A percentile compares a stretch with the other conserved stretches of the same genome.
Evolutionary conservation across 2,329 filamentous ascomycete genomes (phyloP).

Genomic region (Teratosphaeria pseudoeucalypti): DNA sequence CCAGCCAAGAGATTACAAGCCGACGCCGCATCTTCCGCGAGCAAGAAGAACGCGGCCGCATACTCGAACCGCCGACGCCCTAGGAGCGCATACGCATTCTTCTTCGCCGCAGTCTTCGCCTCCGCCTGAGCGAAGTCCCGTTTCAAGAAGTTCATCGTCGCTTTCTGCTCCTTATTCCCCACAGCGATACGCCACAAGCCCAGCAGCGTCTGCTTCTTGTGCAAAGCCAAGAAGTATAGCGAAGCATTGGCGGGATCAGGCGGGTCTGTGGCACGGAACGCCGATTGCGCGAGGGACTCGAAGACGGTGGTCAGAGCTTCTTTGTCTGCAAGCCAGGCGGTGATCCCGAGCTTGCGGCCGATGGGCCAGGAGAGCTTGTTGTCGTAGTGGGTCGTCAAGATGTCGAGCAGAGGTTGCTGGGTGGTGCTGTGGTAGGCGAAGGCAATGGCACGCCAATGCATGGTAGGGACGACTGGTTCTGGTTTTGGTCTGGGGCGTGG

Average conservation of each 20-base stretch:
- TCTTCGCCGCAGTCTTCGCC: conserved; percentile 81
- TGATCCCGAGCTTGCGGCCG: conserved; percentile 77
- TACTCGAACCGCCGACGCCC: conserved; percentile 89
- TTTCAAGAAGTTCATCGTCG: conserved; percentile 69
- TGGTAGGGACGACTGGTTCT: conserved; percentile 20
- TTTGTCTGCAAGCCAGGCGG: conserved; percentile 83
- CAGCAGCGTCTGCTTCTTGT: conserved; percentile 79
- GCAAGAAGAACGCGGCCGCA: conserved; percentile 87
- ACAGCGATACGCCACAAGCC: conserved; percentile 90
- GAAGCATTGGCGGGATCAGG: conserved; percentile 88
- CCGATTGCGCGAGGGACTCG: conserved; percentile 81
- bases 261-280: conserved; percentile 78
- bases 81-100: conserved; percentile 92
- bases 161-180: conserved; percentile 76
- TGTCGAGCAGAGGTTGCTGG: conserved; percentile 81
- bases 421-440: conserved; percentile 78
- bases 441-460: conserved; percentile 65
- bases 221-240: conserved; percentile 78
- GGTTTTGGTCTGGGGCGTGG: background rate
- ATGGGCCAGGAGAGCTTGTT: conserved; percentile 74
- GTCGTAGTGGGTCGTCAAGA: conserved; percentile 62
- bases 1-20: conserved; percentile 79
- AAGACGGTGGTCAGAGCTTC: conserved; percentile 73
- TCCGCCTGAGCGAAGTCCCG: conserved; percentile 86
- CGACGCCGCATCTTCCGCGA: conserved; percentile 75